Percentiles rank a stretch among this genome's conserved stretches.
Evolutionary conservation across 805 yeast species (phyloP).

Genomic region (Barnettozyma pratensis): DNA sequence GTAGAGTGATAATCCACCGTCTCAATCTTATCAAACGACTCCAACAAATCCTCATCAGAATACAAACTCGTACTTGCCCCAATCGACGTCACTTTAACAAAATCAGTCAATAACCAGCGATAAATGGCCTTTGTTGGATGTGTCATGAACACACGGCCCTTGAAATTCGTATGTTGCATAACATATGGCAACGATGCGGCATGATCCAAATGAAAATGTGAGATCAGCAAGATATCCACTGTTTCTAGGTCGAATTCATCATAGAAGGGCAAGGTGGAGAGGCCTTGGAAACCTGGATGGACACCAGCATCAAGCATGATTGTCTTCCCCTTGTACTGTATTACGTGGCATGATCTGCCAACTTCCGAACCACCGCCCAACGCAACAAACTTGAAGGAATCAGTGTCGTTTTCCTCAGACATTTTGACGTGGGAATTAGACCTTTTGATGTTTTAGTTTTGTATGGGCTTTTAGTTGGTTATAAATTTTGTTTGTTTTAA

Average conservation of each 20-base stretch:
- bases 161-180: constrained; percentile 93
- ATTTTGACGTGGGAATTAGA: background rate
- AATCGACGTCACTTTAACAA: constrained; percentile 77
- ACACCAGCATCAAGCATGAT: constrained; percentile 98
- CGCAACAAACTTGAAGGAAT: constrained; percentile 65
- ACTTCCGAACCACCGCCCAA: constrained; percentile 99
- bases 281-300: constrained; percentile 91
- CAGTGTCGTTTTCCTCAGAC: constrained; percentile 14
- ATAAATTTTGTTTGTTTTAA: too few relatives aligned
- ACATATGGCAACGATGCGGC: constrained; percentile 98
- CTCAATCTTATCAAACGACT: constrained; percentile 85
- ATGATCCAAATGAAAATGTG: constrained; percentile 96
- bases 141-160: constrained; percentile 97
- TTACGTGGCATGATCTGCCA: constrained; percentile 91
- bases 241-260: constrained; percentile 90
- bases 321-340: constrained; percentile 89
- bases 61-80: constrained; percentile 51
- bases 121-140: constrained; percentile 98
- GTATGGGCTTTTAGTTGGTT: background rate
- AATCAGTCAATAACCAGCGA: constrained; percentile 91
- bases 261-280: constrained; percentile 88
- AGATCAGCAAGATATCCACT: constrained; percentile 79
- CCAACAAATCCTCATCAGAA: constrained; percentile 84
- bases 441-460: background rate
- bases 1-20: constrained; percentile 96